Conservation (phyloP, 2,329 filamentous ascomycete species). For the Sporothrix mexicana region DNA sequence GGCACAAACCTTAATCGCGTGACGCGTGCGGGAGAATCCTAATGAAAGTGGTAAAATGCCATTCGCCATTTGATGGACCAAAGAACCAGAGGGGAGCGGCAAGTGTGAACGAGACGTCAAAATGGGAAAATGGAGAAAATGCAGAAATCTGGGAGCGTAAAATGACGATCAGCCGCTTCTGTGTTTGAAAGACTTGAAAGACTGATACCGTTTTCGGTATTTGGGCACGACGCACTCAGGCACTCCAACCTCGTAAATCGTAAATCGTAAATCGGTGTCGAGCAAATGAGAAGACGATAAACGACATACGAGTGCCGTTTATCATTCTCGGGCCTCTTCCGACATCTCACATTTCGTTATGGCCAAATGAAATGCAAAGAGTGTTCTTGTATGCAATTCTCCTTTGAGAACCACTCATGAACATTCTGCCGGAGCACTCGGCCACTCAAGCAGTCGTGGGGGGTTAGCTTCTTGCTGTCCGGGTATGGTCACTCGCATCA, state of each 20-base stretch:
- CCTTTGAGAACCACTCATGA: neutral
- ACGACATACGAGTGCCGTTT: neutral
- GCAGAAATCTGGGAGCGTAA: neutral
- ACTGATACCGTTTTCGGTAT: neutral
- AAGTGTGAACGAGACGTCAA: neutral
- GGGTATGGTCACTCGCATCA: neutral
- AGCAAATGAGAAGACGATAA: neutral
- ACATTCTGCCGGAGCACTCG: conserved; percentile 2
- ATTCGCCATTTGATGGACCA: neutral
- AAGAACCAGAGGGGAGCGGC: neutral
- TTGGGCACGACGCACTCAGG: neutral
- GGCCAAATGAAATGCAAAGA: too few species aligned
- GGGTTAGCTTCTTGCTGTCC: neutral
- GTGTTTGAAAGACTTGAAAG: neutral
- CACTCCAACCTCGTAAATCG: too few species aligned
- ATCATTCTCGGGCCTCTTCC: conserved; percentile 9
- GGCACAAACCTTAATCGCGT: conserved; percentile 2
- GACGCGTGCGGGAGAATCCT: conserved; percentile 10
- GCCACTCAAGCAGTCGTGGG: conserved; percentile 1
- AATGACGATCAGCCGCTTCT: conserved; percentile 4
- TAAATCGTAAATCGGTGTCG: too few species aligned
- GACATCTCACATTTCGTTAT: neutral
- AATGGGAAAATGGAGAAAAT: conserved; percentile 1
- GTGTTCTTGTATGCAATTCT: too few species aligned
- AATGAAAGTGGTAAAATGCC: conserved; percentile 11